phyloP scores from a whole-genome alignment of 1,284 basidiomycete genomes.

The Ganoderma boninense region DNA sequence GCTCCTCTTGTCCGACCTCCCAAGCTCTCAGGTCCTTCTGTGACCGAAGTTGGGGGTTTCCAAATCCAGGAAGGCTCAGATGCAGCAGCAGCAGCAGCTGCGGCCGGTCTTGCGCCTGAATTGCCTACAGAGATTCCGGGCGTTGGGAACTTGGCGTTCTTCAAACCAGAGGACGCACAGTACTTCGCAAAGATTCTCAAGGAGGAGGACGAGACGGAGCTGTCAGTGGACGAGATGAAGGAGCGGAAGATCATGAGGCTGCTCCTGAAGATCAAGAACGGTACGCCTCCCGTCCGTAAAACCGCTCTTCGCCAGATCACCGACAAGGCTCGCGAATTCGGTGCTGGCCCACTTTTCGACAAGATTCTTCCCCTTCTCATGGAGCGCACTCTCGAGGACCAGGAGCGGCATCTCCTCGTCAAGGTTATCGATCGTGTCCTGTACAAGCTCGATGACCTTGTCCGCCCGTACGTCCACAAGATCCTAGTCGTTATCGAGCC shows the following conservation, averaged over 20 bases:
- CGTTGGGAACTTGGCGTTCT: constrained; percentile 96
- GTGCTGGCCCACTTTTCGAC: constrained; percentile 98
- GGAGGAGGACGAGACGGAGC: constrained; percentile 94
- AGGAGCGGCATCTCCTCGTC: constrained; percentile 97
- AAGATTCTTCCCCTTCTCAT: constrained; percentile 98
- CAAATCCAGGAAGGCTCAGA: constrained; percentile 96
- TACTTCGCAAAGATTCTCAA: constrained; percentile 98
- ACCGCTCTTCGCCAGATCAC: constrained; percentile 98
- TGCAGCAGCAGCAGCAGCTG: constrained; percentile 85
- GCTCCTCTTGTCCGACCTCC: constrained; percentile 84
- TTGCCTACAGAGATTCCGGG: constrained; percentile 99
- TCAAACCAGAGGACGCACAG: constrained; percentile 98
- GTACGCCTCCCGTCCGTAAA: constrained; percentile 97
- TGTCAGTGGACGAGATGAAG: constrained; percentile 98
- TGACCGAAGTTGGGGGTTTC: constrained; percentile 86
- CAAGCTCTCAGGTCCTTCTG: constrained; percentile 79
- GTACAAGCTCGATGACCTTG: constrained; percentile 99
- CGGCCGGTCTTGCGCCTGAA: constrained; percentile 92
- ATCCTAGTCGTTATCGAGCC: constrained; percentile 99
- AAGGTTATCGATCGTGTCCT: constrained; percentile 99
- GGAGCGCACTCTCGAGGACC: constrained; percentile 99
- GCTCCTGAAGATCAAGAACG: constrained; percentile 99
- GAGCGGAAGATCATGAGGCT: constrained; percentile 99
- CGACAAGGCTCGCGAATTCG: constrained; percentile 99
- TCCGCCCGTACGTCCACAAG: constrained; percentile 99